phyloP scores from a whole-genome alignment of 305 asterid genomes.

The Fraxinus platypoda region DNA sequence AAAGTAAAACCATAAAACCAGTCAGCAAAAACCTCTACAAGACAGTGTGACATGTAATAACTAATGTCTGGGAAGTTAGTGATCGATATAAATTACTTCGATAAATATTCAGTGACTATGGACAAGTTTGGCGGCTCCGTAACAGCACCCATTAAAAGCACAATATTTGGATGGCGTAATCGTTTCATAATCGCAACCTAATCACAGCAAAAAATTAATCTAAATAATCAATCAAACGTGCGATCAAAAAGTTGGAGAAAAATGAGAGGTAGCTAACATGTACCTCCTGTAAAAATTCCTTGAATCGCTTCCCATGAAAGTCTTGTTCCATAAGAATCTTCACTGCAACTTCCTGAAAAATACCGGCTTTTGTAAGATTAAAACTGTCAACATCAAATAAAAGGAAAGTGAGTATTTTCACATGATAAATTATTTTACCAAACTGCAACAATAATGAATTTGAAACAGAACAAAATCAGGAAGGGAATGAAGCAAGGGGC shows the following conservation, averaged over 20 bases:
- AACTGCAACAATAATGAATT: constrained; percentile 5
- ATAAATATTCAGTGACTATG: constrained; percentile 88
- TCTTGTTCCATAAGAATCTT: constrained; percentile 98
- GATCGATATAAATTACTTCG: constrained; percentile 51
- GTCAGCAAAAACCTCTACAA: constrained; percentile 14
- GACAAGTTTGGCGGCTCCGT: constrained; percentile 95
- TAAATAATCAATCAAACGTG: constrained; percentile 18
- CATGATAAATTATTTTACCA: constrained; percentile 10
- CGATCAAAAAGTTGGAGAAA: constrained; percentile 12
- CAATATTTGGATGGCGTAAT: constrained; percentile 97
- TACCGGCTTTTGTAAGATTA: constrained; percentile 24
- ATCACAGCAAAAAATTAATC: constrained; percentile 23
- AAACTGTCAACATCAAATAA: constrained; percentile 13
- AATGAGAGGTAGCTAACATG: constrained; percentile 15
- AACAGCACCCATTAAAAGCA: constrained; percentile 99
- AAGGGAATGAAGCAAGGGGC: constrained; percentile 4
- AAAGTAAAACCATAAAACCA: constrained; percentile 8
- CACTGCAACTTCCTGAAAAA: constrained; percentile 95
- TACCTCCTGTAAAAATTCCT: constrained; percentile 91
- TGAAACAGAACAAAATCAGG: not conserved
- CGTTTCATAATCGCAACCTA: constrained; percentile 97
- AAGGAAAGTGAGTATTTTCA: constrained; percentile 1
- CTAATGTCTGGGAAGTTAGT: constrained; percentile 12
- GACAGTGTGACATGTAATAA: not conserved
- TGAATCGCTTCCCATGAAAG: constrained; percentile 63